Percentiles rank a stretch among this genome's conserved stretches.
These are phyloP conservation scores for Parietaria judaica DNA, from an alignment of 306 rosid genomes.

Conservation along the genomic window DNA sequence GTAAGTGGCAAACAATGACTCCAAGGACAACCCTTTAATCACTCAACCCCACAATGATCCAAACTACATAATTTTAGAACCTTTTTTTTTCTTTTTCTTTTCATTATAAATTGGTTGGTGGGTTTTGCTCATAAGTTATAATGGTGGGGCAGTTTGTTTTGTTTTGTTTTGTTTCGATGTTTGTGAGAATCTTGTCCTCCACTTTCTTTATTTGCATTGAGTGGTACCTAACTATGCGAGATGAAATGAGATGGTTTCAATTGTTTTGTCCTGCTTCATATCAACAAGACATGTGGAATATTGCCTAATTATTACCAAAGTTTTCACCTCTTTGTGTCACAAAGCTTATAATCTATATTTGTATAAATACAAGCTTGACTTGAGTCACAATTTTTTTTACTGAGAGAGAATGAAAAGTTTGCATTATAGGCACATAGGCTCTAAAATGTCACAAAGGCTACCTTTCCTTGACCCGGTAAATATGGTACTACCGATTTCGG, in stretches of 20 bases:
- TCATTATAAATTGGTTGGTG: conserved; percentile 16
- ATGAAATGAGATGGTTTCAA: not conserved
- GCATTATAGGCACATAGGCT: not conserved
- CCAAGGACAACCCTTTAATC: conserved; percentile 18
- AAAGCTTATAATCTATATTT: not conserved
- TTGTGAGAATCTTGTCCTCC: conserved; percentile 30
- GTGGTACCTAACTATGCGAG: not conserved
- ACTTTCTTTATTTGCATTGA: conserved; percentile 15
- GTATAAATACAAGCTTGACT: not conserved
- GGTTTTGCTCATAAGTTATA: conserved; percentile 12
- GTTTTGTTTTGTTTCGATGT: conserved; percentile 20
- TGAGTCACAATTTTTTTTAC: not conserved
- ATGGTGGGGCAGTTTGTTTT: conserved; percentile 37
- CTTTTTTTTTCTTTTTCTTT: not conserved
- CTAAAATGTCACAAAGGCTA: too few species aligned
- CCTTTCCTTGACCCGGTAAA: too few species aligned
- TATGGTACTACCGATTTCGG: too few species aligned
- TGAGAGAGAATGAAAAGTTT: not conserved
- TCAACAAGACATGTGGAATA: not conserved
- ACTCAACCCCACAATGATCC: conserved; percentile 23
- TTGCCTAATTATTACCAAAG: not conserved
- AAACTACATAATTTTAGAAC: conserved; percentile 18
- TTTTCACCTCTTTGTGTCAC: not conserved
- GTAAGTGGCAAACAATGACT: conserved; percentile 20
- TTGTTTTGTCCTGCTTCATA: conserved; percentile 1